A percentile compares a stretch with the other conserved stretches of the same genome.
phyloP scores from a whole-genome alignment of 805 yeast species.

The Suhomyces pyralidae region DNA sequence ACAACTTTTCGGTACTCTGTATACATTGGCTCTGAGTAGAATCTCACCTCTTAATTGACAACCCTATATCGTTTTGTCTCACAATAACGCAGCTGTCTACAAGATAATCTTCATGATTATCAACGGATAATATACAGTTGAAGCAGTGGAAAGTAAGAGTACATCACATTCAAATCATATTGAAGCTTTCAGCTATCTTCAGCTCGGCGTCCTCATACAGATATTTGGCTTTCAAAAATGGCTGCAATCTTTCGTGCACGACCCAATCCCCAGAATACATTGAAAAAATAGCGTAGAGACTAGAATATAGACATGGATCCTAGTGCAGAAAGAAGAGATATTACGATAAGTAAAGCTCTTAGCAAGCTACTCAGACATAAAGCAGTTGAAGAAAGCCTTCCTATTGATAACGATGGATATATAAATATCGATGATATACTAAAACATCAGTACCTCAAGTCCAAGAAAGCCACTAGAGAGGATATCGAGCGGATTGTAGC shows the following conservation, averaged over 20 bases:
- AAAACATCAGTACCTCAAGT: slow-evolving; percentile 54
- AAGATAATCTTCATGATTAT: not conserved
- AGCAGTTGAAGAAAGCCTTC: slow-evolving; percentile 64
- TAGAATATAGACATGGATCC: slow-evolving; percentile 5
- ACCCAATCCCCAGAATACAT: not conserved
- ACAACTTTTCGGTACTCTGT: too few relatives aligned
- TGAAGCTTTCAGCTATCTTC: not conserved
- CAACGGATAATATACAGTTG: not conserved
- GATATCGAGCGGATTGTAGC: slow-evolving; percentile 63
- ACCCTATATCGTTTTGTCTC: not conserved
- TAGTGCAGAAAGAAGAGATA: slow-evolving; percentile 34
- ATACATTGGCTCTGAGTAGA: not conserved
- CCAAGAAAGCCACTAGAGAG: slow-evolving; percentile 49
- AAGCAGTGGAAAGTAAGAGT: not conserved
- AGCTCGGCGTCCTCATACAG: too few relatives aligned
- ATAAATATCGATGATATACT: slow-evolving; percentile 54
- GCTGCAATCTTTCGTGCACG: not conserved
- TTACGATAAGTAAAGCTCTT: slow-evolving; percentile 66
- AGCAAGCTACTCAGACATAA: slow-evolving; percentile 84
- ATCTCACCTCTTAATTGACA: not conserved
- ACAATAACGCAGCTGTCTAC: not conserved
- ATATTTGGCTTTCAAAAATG: too few relatives aligned
- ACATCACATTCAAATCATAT: too few relatives aligned
- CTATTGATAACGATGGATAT: slow-evolving; percentile 68
- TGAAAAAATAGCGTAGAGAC: not conserved